Base-by-base conservation (phyloP, 331 rosid genomes). In the Prunus yedoensis region DNA sequence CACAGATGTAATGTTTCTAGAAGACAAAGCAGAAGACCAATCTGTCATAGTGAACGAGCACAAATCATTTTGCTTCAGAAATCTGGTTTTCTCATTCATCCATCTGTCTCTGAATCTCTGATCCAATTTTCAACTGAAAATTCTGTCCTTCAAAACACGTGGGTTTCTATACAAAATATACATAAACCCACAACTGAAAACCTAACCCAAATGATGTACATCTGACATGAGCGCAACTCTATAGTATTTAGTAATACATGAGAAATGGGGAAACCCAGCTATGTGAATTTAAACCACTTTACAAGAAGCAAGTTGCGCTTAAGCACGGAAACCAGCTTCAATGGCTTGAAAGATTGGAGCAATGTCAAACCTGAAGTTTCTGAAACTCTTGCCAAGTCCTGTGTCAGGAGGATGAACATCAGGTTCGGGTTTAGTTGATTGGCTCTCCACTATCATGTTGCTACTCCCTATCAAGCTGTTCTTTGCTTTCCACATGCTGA, bases 401-500 rank as follows among this genome's bases (percentile, higher is more conserved):
- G 54, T 17, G 60, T 81, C 86, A 58, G 74, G 32, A 74, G 74
- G 27, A 49, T 52, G 85, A 74, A 79, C 73, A 51, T 83, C 95
- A 60, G 89, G 66, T 75, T 94, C 96, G 11, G 85, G 78, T 75
- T 78, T 87, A 21, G 78, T 72, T 15, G 85, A 51, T 70, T 89
- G 97, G 90, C 57, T 85, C 66, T 91, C 96, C 16, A 71, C 74
- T 28, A 82, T 6, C 52, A 77, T 66, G 84, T 78, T 76, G 65
- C 75, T 90, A 77, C 87, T 86, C 80, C 96, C 93, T 13, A 18
- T 83, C 16, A 90, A 90, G 80, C 81, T 68, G 81, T 77, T 88
- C 80, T 90, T 94, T 10, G 93, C 95, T 77, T 86, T 94, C 97
- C 97, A 94, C 70, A 91, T 88, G 32, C 81, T 80, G 60, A 90